phyloP scores from a whole-genome alignment of 2,329 filamentous ascomycete species.

The Exophiala sp. region DNA sequence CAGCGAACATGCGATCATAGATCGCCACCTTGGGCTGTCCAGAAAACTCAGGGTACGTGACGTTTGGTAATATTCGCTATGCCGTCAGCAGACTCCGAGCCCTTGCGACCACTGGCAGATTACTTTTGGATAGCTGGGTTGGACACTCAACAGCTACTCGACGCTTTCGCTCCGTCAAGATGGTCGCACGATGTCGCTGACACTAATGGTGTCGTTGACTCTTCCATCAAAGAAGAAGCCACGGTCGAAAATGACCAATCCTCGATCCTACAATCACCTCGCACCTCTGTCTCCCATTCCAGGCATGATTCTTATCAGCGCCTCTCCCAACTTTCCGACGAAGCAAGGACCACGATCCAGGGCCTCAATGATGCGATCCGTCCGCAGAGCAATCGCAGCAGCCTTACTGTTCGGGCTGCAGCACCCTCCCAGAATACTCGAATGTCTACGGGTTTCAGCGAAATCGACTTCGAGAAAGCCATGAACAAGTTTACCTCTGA shows the following conservation, averaged over 20 bases:
- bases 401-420: constrained; percentile 49
- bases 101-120: constrained; percentile 55
- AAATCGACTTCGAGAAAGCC: constrained; percentile 91
- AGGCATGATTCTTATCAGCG: constrained; percentile 39
- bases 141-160: constrained; percentile 43
- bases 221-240: constrained; percentile 54
- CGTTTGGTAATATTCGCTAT: constrained; percentile 1
- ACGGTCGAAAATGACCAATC: constrained; percentile 49
- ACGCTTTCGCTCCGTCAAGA: constrained; percentile 33
- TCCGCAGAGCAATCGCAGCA: constrained; percentile 59
- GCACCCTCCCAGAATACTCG: constrained; percentile 30
- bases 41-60: no score
- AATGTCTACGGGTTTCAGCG: constrained; percentile 46
- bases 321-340: constrained; percentile 34
- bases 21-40: neutral
- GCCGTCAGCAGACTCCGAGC: constrained; percentile 22
- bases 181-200: constrained; percentile 33
- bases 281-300: constrained; percentile 36
- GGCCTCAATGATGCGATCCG: constrained; percentile 46
- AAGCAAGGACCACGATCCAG: constrained; percentile 41
- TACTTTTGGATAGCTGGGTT: constrained; percentile 59
- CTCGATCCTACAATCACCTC: constrained; percentile 34
- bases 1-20: neutral
- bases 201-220: constrained; percentile 36
- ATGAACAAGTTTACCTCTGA: constrained; percentile 93